Percentiles rank a stretch among this genome's conserved stretches.
Evolutionary conservation across 2,329 filamentous ascomycete species (phyloP).

Genomic region (Salinomyces thailandicus): DNA sequence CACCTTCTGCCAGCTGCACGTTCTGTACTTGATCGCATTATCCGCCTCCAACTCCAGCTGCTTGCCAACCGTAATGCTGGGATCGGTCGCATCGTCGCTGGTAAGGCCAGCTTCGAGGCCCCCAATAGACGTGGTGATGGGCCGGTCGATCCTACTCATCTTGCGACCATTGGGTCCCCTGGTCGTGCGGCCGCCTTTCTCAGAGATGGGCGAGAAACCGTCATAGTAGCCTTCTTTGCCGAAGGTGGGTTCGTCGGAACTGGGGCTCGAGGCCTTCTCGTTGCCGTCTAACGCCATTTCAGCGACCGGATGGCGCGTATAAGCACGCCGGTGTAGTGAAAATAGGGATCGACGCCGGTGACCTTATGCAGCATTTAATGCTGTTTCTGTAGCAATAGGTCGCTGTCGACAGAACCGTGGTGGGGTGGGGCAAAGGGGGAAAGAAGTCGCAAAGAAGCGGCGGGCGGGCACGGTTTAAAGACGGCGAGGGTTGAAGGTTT

Average conservation of each 20-base stretch:
- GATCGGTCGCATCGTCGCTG: slow-evolving; percentile 30
- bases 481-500: too few relatives aligned
- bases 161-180: slow-evolving; percentile 19
- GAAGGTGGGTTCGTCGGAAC: slow-evolving; percentile 4
- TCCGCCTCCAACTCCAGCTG: slow-evolving; percentile 69
- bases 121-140: slow-evolving; percentile 27
- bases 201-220: slow-evolving; percentile 14
- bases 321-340: slow-evolving; percentile 21
- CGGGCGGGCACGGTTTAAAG: too few relatives aligned
- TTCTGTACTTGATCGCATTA: slow-evolving; percentile 79
- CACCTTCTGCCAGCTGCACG: slow-evolving; percentile 86
- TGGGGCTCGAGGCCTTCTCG: slow-evolving; percentile 4
- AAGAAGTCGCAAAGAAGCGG: neutral
- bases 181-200: slow-evolving; percentile 21
- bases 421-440: neutral
- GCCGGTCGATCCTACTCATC: slow-evolving; percentile 33
- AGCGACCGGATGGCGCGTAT: slow-evolving; percentile 37
- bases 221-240: slow-evolving; percentile 18
- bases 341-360: slow-evolving; percentile 14
- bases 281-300: slow-evolving; percentile 41
- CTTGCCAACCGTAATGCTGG: slow-evolving; percentile 41
- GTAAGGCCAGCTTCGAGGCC: slow-evolving; percentile 8
- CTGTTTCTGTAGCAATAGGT: neutral
- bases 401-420: too few relatives aligned
- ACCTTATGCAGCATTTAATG: slow-evolving; percentile 16